Percentiles rank a stretch among this genome's conserved stretches.
Conservation (phyloP, 2,329 filamentous ascomycete genomes). For the Elsinoe necatrix region DNA sequence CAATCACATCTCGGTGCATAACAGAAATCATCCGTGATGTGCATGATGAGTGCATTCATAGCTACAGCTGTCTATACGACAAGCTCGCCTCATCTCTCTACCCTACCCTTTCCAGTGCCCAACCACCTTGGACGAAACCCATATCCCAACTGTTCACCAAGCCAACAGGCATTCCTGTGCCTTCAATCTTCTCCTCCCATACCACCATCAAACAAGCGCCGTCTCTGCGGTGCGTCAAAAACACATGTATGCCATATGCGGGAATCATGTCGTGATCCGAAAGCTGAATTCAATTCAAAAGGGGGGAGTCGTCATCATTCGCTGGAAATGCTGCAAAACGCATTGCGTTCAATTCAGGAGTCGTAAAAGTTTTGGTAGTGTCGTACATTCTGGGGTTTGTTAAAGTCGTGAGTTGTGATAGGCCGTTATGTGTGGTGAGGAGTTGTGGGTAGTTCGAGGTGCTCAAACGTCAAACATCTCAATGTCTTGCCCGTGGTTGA, state of each 20-base stretch:
- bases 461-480: conserved; percentile 52
- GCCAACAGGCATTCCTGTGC: conserved; percentile 3
- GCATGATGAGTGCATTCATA: background rate
- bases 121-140: background rate
- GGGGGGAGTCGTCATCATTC: conserved; percentile 11
- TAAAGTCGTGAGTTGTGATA: background rate
- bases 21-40: no score
- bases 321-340: conserved; percentile 15
- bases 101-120: background rate
- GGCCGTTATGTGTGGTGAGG: background rate
- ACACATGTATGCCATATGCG: conserved; percentile 15
- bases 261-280: conserved; percentile 13
- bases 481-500: conserved; percentile 44
- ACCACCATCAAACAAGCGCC: background rate
- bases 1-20: no score
- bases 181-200: background rate
- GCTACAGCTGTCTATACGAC: conserved; percentile 1
- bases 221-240: conserved; percentile 5
- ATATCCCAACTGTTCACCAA: background rate
- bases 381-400: conserved; percentile 10
- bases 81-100: background rate
- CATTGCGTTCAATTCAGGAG: background rate
- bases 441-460: background rate
- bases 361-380: conserved; percentile 7
- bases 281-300: conserved; percentile 6